phyloP scores from a whole-genome alignment of 306 rosid genomes.

The Acacia crassicarpa region DNA sequence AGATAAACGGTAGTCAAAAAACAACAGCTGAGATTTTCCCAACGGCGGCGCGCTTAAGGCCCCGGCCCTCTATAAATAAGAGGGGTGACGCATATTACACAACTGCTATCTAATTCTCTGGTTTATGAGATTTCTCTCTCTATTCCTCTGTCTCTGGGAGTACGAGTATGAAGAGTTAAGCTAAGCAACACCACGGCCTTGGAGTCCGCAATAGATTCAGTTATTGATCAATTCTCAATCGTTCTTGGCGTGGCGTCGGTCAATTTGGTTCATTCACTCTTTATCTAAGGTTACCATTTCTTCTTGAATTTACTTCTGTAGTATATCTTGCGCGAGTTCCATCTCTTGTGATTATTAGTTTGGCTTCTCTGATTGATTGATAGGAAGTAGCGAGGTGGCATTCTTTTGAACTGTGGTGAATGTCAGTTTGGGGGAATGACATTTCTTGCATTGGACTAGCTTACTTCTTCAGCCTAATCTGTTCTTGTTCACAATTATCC shows the following conservation, averaged over 20 bases:
- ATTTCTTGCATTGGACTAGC: conserved; percentile 21
- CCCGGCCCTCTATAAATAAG: neutral
- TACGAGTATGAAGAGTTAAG: neutral
- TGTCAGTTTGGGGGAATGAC: neutral
- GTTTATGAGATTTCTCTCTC: neutral
- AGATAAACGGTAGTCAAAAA: neutral
- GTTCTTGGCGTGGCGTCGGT: conserved; percentile 28
- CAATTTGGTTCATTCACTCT: neutral
- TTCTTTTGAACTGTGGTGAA: conserved; percentile 1
- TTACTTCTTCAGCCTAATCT: neutral
- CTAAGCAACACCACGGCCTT: conserved; percentile 29
- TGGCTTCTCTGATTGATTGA: neutral
- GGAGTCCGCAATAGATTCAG: conserved; percentile 49
- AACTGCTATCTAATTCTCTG: neutral
- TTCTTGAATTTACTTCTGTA: conserved; percentile 9
- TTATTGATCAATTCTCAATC: conserved; percentile 13
- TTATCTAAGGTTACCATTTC: conserved; percentile 25
- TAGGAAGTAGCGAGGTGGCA: conserved; percentile 12
- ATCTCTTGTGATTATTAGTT: neutral
- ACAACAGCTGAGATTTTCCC: conserved; percentile 34
- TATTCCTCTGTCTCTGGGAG: conserved; percentile 4
- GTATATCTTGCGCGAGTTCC: neutral
- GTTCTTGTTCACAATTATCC: neutral
- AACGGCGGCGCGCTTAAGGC: conserved; percentile 15
- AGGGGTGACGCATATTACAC: neutral